These are phyloP conservation scores for Tirmania nivea DNA, from an alignment of 495 filamentous ascomycete genomes.

Conservation along the genomic window DNA sequence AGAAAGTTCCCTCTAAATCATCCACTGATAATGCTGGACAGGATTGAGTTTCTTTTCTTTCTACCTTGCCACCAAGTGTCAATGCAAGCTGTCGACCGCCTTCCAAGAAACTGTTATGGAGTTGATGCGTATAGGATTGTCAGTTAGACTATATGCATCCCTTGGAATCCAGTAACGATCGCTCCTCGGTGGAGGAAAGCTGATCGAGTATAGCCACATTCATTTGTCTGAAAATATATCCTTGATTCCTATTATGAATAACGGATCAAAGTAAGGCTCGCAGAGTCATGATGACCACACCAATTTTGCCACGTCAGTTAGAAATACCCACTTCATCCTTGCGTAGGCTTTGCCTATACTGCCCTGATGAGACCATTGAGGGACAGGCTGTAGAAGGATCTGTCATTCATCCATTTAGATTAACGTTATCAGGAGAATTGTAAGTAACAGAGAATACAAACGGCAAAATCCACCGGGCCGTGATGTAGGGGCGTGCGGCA, in stretches of 20 bases:
- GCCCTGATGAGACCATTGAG: slow-evolving; percentile 7
- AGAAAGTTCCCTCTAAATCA: too few relatives aligned
- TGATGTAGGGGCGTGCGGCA: slow-evolving; percentile 15
- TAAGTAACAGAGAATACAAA: slow-evolving; percentile 17
- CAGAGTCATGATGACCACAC: slow-evolving; percentile 8
- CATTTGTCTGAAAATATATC: not conserved
- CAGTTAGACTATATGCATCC: too few relatives aligned
- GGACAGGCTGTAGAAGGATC: slow-evolving; percentile 8
- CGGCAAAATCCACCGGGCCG: slow-evolving; percentile 16
- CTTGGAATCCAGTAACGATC: too few relatives aligned
- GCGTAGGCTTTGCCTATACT: slow-evolving; percentile 16
- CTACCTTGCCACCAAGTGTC: too few relatives aligned
- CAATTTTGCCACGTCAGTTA: slow-evolving; percentile 21
- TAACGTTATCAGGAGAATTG: slow-evolving; percentile 19
- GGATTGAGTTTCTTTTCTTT: too few relatives aligned
- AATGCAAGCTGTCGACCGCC: too few relatives aligned
- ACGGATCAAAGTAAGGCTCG: not conserved
- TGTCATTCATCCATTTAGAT: slow-evolving; percentile 17
- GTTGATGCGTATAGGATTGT: too few relatives aligned
- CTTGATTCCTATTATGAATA: not conserved
- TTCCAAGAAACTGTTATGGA: too few relatives aligned
- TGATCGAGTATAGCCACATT: too few relatives aligned
- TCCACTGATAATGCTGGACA: too few relatives aligned
- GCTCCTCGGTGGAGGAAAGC: too few relatives aligned
- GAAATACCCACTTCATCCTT: slow-evolving; percentile 19